These are phyloP conservation scores for Durusdinium trenchii DNA, from an alignment of 73 alveolate species.

Conservation along the genomic window DNA sequence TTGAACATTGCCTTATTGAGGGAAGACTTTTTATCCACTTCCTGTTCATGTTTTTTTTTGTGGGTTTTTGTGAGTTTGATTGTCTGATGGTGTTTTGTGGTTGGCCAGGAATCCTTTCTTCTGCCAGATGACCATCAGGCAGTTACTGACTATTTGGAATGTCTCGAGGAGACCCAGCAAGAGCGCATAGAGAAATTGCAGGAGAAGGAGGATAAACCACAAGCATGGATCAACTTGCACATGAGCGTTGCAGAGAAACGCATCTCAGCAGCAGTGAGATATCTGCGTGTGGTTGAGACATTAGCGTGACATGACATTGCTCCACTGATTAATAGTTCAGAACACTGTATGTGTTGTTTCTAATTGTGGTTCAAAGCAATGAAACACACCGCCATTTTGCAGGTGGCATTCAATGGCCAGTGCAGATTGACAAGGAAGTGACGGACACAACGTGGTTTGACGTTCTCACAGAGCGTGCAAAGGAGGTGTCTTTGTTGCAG, in stretches of 20 bases:
- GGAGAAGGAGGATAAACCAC: neutral
- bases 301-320: too few species aligned
- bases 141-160: neutral
- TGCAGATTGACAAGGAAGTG: too few species aligned
- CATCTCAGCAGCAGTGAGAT: too few species aligned
- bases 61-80: neutral
- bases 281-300: too few species aligned
- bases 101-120: neutral
- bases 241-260: constrained; percentile 32
- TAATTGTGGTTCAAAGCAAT: too few species aligned
- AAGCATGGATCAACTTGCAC: neutral
- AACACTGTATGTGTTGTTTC: too few species aligned
- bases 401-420: too few species aligned
- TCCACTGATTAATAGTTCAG: too few species aligned
- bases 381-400: too few species aligned
- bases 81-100: neutral
- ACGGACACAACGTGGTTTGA: too few species aligned
- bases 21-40: neutral
- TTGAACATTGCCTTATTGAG: neutral
- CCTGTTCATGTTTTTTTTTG: neutral
- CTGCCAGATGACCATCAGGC: neutral
- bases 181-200: neutral
- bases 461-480: too few species aligned
- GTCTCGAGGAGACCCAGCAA: neutral
- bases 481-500: too few species aligned